Base-by-base conservation (phyloP, 2,329 filamentous ascomycete species). In the Penicillium sp. region DNA sequence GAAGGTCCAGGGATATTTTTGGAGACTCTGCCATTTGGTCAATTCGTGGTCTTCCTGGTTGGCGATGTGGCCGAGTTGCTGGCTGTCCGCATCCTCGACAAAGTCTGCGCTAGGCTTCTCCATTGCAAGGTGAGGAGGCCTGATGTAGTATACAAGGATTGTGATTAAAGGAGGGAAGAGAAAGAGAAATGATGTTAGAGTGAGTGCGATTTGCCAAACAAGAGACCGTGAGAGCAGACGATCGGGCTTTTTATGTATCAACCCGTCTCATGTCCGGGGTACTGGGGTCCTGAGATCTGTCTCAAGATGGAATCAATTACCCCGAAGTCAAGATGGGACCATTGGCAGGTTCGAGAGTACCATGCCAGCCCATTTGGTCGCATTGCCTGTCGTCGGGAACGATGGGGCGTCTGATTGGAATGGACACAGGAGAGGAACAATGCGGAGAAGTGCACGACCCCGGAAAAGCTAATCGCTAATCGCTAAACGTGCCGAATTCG, bases 1-100 rank as follows among this genome's bases (percentile, higher is more conserved):
- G 39, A 62, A 62, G 16, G 47, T 55, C 60, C 56, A 62, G 9
- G 60, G 60, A 33, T 62, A 62, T 36, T 40, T 57, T 16, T 55
- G 55, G 19, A 62, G 27, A 37, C 57, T 57, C 54, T 58, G 57
- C 57, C 54, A 60, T 54, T 62, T 62, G 13, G 18, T 53, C 13
- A 62, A 41, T 14, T 55, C 54, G 35, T 58, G 60, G 16, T 62
- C 60, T 35, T 62, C 60, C 41, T 52, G 54, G 19, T 62, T 60
- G 50, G 60, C 54, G 9, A 60, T 49, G n/a, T 60, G 60, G 16
- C 56, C 50, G 4, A 62, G 57, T 49, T 62, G 60, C 3, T 60
- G 57, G 16, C 24, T 37, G 3, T 58, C 57, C 9, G 46, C 43
- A 41, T 57, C 33, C 37, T 62, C 60, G 40, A 62, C 43, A n/a